Conservation (phyloP, 495 filamentous ascomycete species). For the Neurospora sp. region DNA sequence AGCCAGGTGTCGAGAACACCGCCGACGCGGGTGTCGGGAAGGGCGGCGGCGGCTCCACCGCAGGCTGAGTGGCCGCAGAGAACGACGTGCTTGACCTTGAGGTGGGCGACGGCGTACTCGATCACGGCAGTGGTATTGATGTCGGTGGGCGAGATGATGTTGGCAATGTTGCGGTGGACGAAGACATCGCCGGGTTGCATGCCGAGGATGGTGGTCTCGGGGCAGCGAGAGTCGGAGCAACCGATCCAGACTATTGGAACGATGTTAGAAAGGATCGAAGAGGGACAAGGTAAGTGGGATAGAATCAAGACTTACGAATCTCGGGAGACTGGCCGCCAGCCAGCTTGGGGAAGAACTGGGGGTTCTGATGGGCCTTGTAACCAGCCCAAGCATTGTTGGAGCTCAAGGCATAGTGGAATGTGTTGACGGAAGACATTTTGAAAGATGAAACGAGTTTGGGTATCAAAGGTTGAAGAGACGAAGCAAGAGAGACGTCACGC, state of each 20-base stretch:
- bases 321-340: conserved; percentile 59
- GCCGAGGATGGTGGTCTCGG: conserved; percentile 75
- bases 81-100: conserved; percentile 75
- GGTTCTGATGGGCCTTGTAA: conserved; percentile 53
- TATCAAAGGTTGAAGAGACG: not conserved
- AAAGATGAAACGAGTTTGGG: not conserved
- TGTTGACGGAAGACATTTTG: conserved; percentile 28
- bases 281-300: not conserved
- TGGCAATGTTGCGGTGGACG: conserved; percentile 91
- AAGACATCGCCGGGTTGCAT: conserved; percentile 84
- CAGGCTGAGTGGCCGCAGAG: conserved; percentile 78
- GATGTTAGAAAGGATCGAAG: not conserved
- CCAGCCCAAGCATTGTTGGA: conserved; percentile 65
- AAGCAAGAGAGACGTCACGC: not conserved
- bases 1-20: conserved; percentile 77
- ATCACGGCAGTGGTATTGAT: conserved; percentile 69
- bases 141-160: conserved; percentile 69
- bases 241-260: conserved; percentile 63
- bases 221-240: conserved; percentile 82
- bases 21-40: conserved; percentile 58
- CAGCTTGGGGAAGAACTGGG: conserved; percentile 61
- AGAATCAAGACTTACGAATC: conserved; percentile 42
- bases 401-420: conserved; percentile 45
- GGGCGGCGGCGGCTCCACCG: conserved; percentile 63
- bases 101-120: conserved; percentile 64